Evolutionary conservation across 495 filamentous ascomycete species (phyloP).

Genomic region (Bacidia gigantensis): DNA sequence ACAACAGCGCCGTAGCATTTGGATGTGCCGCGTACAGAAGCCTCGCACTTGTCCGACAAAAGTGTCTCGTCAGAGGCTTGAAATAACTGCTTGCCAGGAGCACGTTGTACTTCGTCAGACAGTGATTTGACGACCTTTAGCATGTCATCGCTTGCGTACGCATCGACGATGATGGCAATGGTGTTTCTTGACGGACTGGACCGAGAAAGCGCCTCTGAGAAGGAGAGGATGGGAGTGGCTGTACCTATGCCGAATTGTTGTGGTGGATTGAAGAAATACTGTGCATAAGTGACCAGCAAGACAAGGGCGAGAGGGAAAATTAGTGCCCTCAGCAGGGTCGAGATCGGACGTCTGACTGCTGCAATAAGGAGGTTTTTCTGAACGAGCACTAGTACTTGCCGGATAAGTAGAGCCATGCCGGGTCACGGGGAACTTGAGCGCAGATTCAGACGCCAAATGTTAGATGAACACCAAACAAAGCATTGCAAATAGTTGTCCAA

Average conservation of each 20-base stretch:
- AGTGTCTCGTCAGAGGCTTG: slow-evolving; percentile 33
- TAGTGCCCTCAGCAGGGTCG: slow-evolving; percentile 52
- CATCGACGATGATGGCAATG: slow-evolving; percentile 61
- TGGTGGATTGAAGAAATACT: slow-evolving; percentile 50
- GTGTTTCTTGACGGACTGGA: slow-evolving; percentile 38
- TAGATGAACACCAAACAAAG: too few relatives aligned
- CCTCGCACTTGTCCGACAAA: slow-evolving; percentile 45
- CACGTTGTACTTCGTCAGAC: not conserved
- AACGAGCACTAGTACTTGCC: slow-evolving; percentile 57
- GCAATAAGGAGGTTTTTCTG: slow-evolving; percentile 59
- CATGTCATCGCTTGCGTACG: slow-evolving; percentile 51
- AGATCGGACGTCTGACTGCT: slow-evolving; percentile 42
- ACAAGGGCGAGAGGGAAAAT: slow-evolving; percentile 55
- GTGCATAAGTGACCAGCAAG: slow-evolving; percentile 48
- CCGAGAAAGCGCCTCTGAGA: slow-evolving; percentile 39
- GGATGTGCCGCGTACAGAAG: slow-evolving; percentile 51
- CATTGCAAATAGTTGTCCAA: too few relatives aligned
- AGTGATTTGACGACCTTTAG: slow-evolving; percentile 50
- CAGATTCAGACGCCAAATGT: too few relatives aligned
- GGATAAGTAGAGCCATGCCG: slow-evolving; percentile 29
- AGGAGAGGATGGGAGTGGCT: slow-evolving; percentile 39
- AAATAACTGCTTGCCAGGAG: slow-evolving; percentile 22
- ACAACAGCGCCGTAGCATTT: slow-evolving; percentile 58
- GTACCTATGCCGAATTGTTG: slow-evolving; percentile 51
- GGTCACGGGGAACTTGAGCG: too few relatives aligned